phyloP scores from a whole-genome alignment of 495 filamentous ascomycete species.

The Tuber brumale region DNA sequence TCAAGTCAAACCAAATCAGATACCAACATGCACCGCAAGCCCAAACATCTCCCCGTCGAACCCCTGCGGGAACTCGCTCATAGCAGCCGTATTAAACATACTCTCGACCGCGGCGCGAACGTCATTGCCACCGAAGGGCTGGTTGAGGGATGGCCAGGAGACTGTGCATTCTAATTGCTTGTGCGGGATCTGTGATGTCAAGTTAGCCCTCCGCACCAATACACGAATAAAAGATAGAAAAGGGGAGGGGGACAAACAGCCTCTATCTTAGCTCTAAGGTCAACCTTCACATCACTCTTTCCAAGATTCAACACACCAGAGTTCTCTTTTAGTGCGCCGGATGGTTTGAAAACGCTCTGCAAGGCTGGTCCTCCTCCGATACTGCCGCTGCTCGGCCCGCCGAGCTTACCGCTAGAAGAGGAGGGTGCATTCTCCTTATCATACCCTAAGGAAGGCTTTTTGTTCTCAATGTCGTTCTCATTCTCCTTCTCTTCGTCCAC shows the following conservation, averaged over 20 bases:
- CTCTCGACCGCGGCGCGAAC: background rate
- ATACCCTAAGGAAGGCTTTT: slow-evolving; percentile 4
- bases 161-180: slow-evolving; percentile 24
- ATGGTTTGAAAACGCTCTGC: slow-evolving; percentile 28
- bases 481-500: slow-evolving; percentile 36
- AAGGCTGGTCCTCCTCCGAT: slow-evolving; percentile 17
- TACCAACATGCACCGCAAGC: background rate
- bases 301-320: slow-evolving; percentile 24
- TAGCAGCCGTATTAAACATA: background rate
- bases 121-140: background rate
- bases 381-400: slow-evolving; percentile 20
- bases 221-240: background rate
- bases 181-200: slow-evolving; percentile 25
- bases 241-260: slow-evolving; percentile 23
- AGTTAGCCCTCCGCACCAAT: background rate
- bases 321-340: slow-evolving; percentile 34
- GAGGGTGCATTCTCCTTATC: slow-evolving; percentile 32
- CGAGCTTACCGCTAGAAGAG: background rate
- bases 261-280: slow-evolving; percentile 36
- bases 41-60: slow-evolving; percentile 3
- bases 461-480: slow-evolving; percentile 33
- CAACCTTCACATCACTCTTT: slow-evolving; percentile 36
- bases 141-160: slow-evolving; percentile 22
- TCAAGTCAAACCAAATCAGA: background rate
- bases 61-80: slow-evolving; percentile 40